phyloP scores from a whole-genome alignment of 2,329 filamentous ascomycete genomes.

The Dactylellina parvicollis region DNA sequence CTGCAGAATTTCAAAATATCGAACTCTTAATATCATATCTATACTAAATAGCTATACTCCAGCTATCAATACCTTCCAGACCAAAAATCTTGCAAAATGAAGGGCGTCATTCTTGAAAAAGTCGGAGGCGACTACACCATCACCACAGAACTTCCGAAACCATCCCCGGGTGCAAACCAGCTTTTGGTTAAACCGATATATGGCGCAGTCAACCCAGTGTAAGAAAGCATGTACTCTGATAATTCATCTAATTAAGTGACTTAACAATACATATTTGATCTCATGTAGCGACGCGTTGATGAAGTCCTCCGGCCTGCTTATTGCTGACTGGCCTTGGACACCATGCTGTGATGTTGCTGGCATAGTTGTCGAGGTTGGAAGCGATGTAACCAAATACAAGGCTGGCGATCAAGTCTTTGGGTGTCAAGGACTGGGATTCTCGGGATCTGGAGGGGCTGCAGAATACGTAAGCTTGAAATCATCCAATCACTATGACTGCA shows the following conservation, averaged over 20 bases:
- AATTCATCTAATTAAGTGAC: no score
- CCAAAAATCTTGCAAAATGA: constrained; percentile 24
- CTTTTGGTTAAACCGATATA: constrained; percentile 45
- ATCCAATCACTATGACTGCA: constrained; percentile 5
- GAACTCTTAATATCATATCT: no score
- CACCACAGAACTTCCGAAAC: constrained; percentile 29
- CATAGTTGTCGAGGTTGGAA: constrained; percentile 34
- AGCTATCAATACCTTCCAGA: no score
- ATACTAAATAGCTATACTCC: no score
- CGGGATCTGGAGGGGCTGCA: constrained; percentile 46
- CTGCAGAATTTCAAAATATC: no score
- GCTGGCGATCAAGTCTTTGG: constrained; percentile 41
- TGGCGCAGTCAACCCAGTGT: constrained; percentile 46
- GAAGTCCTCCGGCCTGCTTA: constrained; percentile 30
- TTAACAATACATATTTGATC: not conserved
- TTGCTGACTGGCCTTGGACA: constrained; percentile 37
- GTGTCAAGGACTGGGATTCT: constrained; percentile 40
- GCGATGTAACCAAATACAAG: constrained; percentile 32
- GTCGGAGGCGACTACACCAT: constrained; percentile 28
- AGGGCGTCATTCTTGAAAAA: constrained; percentile 33
- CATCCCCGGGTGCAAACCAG: constrained; percentile 14
- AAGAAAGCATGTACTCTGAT: constrained; percentile 4
- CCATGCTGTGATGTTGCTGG: constrained; percentile 45
- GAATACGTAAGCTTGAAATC: constrained; percentile 49
- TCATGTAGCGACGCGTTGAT: constrained; percentile 38